Percentiles rank a stretch among this genome's conserved stretches.
These are phyloP conservation scores for Akebia trifoliata DNA, from an alignment of 164 flowering plant genomes.

Conservation along the genomic window DNA sequence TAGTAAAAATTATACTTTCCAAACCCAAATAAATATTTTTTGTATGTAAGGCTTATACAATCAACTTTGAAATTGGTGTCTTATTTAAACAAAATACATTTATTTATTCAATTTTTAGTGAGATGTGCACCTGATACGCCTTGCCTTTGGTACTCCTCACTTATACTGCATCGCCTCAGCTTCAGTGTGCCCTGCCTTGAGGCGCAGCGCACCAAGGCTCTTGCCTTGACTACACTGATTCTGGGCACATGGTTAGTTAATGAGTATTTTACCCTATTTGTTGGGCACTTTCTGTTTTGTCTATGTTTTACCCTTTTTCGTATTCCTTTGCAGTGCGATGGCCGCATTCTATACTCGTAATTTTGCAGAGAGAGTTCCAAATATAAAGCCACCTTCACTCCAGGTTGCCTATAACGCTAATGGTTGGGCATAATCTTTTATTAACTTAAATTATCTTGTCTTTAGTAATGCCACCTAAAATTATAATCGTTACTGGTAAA, in stretches of 20 bases:
- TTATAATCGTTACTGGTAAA: neutral
- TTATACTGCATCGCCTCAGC: too few species aligned
- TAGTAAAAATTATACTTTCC: too few species aligned
- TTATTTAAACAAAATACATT: too few species aligned
- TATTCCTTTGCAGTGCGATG: slow-evolving; percentile 65
- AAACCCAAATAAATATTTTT: too few species aligned
- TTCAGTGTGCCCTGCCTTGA: too few species aligned
- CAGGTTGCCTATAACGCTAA: slow-evolving; percentile 48
- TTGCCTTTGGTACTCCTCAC: too few species aligned
- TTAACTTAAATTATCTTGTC: neutral
- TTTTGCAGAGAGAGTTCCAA: slow-evolving; percentile 68
- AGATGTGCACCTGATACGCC: too few species aligned
- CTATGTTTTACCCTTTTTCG: slow-evolving; percentile 3
- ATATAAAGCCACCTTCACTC: slow-evolving; percentile 81
- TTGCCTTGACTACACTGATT: neutral
- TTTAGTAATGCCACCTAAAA: neutral
- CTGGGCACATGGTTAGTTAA: neutral
- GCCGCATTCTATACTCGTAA: slow-evolving; percentile 89
- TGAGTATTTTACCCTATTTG: neutral
- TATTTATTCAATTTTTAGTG: too few species aligned
- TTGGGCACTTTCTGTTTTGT: neutral
- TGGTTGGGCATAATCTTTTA: slow-evolving; percentile 3
- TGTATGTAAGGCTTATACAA: too few species aligned
- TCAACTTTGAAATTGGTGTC: too few species aligned
- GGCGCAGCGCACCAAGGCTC: too few species aligned